phyloP scores from a whole-genome alignment of 805 yeast genomes.

The Yamadazyma sp. region DNA sequence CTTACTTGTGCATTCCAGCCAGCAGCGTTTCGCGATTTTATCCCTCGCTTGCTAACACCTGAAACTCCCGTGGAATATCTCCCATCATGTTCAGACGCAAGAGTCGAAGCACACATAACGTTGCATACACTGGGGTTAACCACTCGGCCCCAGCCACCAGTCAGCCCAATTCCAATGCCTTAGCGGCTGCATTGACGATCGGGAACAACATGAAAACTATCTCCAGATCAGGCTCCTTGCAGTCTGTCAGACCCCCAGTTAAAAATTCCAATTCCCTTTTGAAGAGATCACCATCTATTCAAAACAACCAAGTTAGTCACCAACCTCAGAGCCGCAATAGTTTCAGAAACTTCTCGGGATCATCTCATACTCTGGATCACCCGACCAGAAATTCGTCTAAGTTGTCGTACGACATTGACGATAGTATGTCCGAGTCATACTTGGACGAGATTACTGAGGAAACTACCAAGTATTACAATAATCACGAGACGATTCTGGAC shows the following conservation, averaged over 20 bases:
- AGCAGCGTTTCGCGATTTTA: too few species aligned
- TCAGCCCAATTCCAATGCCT: constrained; percentile 39
- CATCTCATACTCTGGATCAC: not conserved
- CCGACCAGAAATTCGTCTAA: not conserved
- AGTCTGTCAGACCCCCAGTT: constrained; percentile 3
- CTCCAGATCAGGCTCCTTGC: constrained; percentile 6
- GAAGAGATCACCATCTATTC: constrained; percentile 15
- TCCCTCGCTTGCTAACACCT: too few species aligned
- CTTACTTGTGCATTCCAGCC: too few species aligned
- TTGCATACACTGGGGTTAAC: constrained; percentile 46
- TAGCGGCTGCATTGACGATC: constrained; percentile 47
- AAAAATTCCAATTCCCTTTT: constrained; percentile 15
- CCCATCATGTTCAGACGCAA: constrained; percentile 30
- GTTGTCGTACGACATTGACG: constrained; percentile 25
- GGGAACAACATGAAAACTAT: constrained; percentile 27
- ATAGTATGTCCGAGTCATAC: constrained; percentile 31
- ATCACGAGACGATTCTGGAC: constrained; percentile 36
- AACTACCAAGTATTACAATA: constrained; percentile 23
- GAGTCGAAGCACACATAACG: constrained; percentile 29
- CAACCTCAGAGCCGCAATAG: too few species aligned
- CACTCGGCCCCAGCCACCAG: constrained; percentile 30
- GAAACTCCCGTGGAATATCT: too few species aligned
- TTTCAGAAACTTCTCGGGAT: constrained; percentile 5
- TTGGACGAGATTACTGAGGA: constrained; percentile 34
- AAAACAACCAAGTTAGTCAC: not conserved